Percentiles rank a stretch among this genome's conserved stretches.
These are phyloP conservation scores for Trypanosoma vivax DNA, from an alignment of 208 protist species.

Conservation along the genomic window DNA sequence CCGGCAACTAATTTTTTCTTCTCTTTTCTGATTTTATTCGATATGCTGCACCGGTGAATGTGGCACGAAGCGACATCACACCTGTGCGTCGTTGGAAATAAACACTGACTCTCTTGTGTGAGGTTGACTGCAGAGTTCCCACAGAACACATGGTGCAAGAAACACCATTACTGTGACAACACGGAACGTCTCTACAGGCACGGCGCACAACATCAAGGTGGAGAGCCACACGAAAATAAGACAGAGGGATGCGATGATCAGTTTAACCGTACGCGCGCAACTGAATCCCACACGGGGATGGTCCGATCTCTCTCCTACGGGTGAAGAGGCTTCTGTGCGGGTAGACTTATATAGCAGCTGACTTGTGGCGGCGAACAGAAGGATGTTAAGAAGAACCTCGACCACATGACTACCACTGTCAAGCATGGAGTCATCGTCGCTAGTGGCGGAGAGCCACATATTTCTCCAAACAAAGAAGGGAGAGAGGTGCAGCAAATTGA, in stretches of 20 bases:
- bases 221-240: no score
- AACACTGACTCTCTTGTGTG: no score
- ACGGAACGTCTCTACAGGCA: slow-evolving; percentile 12
- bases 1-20: no score
- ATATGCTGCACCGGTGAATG: no score
- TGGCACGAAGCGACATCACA: no score
- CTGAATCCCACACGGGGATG: no score
- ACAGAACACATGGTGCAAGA: slow-evolving; percentile 5
- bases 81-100: no score
- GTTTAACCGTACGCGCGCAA: no score
- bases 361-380: slow-evolving; percentile 6
- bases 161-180: slow-evolving; percentile 9
- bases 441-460: slow-evolving; percentile 17
- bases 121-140: no score
- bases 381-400: slow-evolving; percentile 15
- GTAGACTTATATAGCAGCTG: neutral
- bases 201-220: neutral
- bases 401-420: slow-evolving; percentile 1
- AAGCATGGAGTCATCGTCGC: slow-evolving; percentile 10
- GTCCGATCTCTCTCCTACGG: no score
- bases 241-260: no score
- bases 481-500: slow-evolving; percentile 25
- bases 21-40: no score
- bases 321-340: neutral
- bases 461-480: slow-evolving; percentile 43